A percentile compares a stretch with the other conserved stretches of the same genome.
Conservation (phyloP, 768 basidiomycete genomes). For the Russula ochroleuca region DNA sequence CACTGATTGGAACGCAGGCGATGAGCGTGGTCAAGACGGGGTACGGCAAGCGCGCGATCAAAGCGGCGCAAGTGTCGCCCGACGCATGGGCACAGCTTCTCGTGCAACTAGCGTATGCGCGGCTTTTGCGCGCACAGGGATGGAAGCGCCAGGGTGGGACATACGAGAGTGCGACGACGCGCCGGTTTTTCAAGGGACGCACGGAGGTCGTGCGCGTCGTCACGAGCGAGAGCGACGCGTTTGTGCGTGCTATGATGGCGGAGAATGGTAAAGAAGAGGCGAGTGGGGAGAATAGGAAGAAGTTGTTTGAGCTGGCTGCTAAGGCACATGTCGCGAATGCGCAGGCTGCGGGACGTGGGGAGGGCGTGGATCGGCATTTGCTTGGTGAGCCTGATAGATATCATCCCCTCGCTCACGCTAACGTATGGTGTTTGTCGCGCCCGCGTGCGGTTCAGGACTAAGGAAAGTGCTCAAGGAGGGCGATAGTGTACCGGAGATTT, state of each 20-base stretch:
- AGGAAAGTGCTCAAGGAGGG: constrained; percentile 59
- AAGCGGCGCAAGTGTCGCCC: constrained; percentile 82
- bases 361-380: constrained; percentile 85
- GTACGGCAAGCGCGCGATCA: constrained; percentile 86
- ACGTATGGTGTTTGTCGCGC: neutral
- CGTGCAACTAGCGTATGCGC: constrained; percentile 82
- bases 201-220: constrained; percentile 93
- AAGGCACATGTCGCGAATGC: constrained; percentile 66
- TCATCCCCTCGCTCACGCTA: neutral
- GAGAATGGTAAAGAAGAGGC: constrained; percentile 37
- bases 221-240: constrained; percentile 69
- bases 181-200: constrained; percentile 81
- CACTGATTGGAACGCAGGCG: constrained; percentile 61
- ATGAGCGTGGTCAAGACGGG: constrained; percentile 58
- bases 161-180: constrained; percentile 94
- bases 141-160: constrained; percentile 64
- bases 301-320: constrained; percentile 54
- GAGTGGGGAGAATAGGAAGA: constrained; percentile 45
- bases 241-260: constrained; percentile 69
- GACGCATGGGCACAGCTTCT: constrained; percentile 95
- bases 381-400: constrained; percentile 50
- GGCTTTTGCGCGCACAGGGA: constrained; percentile 42
- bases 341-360: constrained; percentile 56
- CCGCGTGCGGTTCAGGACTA: constrained; percentile 48
- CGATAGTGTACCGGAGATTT: constrained; percentile 65